phyloP scores from a whole-genome alignment of 768 basidiomycete genomes.

The Russula sp. region DNA sequence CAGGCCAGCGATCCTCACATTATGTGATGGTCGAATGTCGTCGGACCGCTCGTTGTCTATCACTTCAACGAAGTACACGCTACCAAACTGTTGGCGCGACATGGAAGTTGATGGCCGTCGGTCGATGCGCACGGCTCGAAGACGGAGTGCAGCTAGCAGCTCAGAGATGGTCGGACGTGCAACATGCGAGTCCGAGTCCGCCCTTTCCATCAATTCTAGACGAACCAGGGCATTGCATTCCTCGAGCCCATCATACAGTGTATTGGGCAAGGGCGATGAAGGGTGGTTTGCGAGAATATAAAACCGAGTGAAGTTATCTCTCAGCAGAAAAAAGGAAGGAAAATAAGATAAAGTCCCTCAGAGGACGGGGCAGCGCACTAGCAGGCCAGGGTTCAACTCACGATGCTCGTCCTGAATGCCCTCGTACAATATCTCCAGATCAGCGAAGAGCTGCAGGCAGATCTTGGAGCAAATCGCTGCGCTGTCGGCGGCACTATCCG shows the following conservation, averaged over 20 bases:
- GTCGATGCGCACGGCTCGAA: conserved; percentile 49
- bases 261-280: conserved; percentile 27
- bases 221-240: conserved; percentile 35
- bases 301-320: conserved; percentile 68
- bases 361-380: no score
- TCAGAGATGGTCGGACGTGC: conserved; percentile 22
- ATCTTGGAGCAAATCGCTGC: conserved; percentile 73
- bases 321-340: not conserved
- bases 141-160: conserved; percentile 33
- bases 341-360: not conserved
- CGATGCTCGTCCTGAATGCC: conserved; percentile 58
- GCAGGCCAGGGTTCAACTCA: conserved; percentile 23
- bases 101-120: conserved; percentile 45
- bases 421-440: conserved; percentile 51
- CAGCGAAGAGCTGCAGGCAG: conserved; percentile 51
- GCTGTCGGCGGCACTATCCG: conserved; percentile 39
- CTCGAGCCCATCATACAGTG: not conserved
- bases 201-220: conserved; percentile 21
- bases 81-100: conserved; percentile 40
- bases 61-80: conserved; percentile 62
- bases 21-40: not conserved
- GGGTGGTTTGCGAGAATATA: conserved; percentile 43
- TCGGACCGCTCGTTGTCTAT: conserved; percentile 21
- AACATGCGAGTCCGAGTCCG: not conserved
- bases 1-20: not conserved